Evolutionary conservation across 345 rosid genomes (phyloP).

Genomic region (Linum lewisii): DNA sequence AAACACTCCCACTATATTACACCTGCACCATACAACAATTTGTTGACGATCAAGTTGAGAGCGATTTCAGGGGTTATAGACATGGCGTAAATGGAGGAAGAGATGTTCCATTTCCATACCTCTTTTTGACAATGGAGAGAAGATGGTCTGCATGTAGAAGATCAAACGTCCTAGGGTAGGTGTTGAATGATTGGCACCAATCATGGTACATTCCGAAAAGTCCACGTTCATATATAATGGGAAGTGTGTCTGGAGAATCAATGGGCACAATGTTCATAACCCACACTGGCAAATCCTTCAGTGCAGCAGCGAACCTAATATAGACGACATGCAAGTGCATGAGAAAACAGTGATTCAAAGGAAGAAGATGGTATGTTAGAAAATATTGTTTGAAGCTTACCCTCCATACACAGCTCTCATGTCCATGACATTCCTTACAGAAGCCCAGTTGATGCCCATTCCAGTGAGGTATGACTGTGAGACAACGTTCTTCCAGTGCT

Average conservation of each 20-base stretch:
- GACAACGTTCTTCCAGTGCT: slow-evolving; percentile 4
- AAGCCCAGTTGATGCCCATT: slow-evolving; percentile 3
- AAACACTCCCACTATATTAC: slow-evolving; percentile 55
- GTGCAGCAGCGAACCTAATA: slow-evolving; percentile 84
- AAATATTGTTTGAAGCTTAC: background rate
- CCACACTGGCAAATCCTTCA: slow-evolving; percentile 75
- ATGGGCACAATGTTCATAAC: slow-evolving; percentile 88
- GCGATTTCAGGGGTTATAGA: too few species aligned
- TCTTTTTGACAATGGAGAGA: slow-evolving; percentile 68
- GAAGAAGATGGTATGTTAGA: background rate
- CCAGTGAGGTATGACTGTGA: background rate
- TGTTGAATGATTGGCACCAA: slow-evolving; percentile 95
- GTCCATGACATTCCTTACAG: slow-evolving; percentile 5
- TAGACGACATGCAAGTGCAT: background rate
- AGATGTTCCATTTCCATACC: slow-evolving; percentile 25
- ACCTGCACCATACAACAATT: slow-evolving; percentile 30
- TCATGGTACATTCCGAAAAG: slow-evolving; percentile 90
- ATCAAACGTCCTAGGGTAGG: slow-evolving; percentile 94
- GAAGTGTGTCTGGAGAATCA: slow-evolving; percentile 86
- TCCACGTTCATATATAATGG: slow-evolving; percentile 85
- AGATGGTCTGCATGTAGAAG: slow-evolving; percentile 96
- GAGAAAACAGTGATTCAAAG: background rate
- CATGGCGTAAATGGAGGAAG: background rate
- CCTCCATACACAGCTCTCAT: slow-evolving; percentile 4
- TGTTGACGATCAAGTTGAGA: background rate